Evolutionary conservation across 1,284 basidiomycete species (phyloP).

Genomic region (Pholiota adiposa): DNA sequence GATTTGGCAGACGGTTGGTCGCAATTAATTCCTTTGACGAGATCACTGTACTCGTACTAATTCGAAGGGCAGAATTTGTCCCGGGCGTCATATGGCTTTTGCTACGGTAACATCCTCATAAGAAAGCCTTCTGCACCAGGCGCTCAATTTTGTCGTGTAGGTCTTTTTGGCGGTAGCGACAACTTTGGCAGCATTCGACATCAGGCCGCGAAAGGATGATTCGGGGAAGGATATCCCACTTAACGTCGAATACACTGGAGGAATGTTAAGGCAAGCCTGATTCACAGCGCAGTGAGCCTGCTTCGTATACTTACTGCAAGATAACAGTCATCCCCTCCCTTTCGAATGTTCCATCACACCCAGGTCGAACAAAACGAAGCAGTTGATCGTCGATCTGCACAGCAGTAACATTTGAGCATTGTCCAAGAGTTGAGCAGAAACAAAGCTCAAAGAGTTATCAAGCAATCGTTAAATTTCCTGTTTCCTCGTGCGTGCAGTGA

Average conservation of each 20-base stretch:
- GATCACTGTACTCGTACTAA: not conserved
- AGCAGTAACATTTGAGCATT: not conserved
- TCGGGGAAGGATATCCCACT: not conserved
- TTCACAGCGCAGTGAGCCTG: not conserved
- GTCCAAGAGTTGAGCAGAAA: no score
- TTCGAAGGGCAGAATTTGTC: not conserved
- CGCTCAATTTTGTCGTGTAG: not conserved
- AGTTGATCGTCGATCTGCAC: not conserved
- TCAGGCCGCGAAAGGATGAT: not conserved
- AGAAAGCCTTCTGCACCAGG: no score
- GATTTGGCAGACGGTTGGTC: slow-evolving; percentile 55
- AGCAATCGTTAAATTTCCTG: no score
- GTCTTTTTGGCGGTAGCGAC: not conserved
- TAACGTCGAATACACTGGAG: not conserved
- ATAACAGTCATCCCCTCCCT: not conserved
- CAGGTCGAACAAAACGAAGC: not conserved
- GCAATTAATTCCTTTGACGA: not conserved
- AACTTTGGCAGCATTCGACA: not conserved
- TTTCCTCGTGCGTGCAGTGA: no score
- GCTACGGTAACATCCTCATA: not conserved
- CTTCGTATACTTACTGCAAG: not conserved
- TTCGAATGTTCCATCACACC: not conserved
- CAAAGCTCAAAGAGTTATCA: no score
- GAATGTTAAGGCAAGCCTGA: not conserved
- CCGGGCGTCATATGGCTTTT: not conserved